phyloP scores from a whole-genome alignment of 139 green algal genomes.

The Picochlorum sp. region DNA sequence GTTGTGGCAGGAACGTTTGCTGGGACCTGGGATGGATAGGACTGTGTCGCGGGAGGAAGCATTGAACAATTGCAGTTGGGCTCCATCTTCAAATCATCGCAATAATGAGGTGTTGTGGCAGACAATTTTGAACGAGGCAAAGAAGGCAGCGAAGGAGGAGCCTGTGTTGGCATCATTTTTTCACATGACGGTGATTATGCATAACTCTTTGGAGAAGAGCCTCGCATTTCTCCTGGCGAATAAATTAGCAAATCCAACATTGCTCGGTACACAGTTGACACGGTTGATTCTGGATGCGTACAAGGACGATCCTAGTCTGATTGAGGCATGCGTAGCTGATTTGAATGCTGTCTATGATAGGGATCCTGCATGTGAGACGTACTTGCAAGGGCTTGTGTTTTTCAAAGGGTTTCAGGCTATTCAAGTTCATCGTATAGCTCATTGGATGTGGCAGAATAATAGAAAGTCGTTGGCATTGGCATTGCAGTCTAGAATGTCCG shows the following conservation, averaged over 20 bases:
- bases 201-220: slow-evolving; percentile 67
- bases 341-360: slow-evolving; percentile 69
- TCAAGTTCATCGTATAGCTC: slow-evolving; percentile 85
- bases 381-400: slow-evolving; percentile 76
- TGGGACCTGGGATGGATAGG: neutral
- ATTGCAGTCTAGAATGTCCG: slow-evolving; percentile 60
- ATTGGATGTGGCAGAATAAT: slow-evolving; percentile 76
- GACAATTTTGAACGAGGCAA: slow-evolving; percentile 48
- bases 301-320: slow-evolving; percentile 36
- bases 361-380: slow-evolving; percentile 86
- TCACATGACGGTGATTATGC: slow-evolving; percentile 88
- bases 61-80: slow-evolving; percentile 36
- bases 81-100: slow-evolving; percentile 36
- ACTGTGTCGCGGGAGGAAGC: slow-evolving; percentile 10
- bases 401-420: slow-evolving; percentile 95
- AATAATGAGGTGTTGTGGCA: slow-evolving; percentile 50
- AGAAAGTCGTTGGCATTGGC: slow-evolving; percentile 69
- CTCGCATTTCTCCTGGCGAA: slow-evolving; percentile 93
- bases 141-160: slow-evolving; percentile 54
- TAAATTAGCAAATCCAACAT: slow-evolving; percentile 75
- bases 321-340: slow-evolving; percentile 65
- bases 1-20: slow-evolving; percentile 10
- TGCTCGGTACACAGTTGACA: slow-evolving; percentile 90
- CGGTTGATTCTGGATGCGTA: slow-evolving; percentile 74
- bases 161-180: slow-evolving; percentile 83